Evolutionary conservation across 805 yeast genomes (phyloP), one percentile per base, ranked within the genome.

Genomic region (Metschnikowia chrysomelidarum): DNA sequence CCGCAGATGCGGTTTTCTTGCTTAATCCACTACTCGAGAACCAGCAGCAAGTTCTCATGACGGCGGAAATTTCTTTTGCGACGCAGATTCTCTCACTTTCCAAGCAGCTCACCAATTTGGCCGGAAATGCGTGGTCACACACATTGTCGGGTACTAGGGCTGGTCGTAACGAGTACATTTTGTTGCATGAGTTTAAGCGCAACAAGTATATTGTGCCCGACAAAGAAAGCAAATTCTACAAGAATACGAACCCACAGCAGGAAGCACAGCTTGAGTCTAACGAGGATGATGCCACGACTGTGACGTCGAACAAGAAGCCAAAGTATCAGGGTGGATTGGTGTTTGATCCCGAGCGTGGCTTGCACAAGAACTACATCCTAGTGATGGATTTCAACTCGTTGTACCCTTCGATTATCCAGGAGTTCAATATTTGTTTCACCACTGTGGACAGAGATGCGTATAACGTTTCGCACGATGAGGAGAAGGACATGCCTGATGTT

Each of bases 311-410:
- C 45, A 76, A 78, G 53, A 83, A 81, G 56, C 80, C 87, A 12
- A 85, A 85, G 54, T 87, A 67, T 57, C 86, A 84, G 56, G 96
- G 96, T 70, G 96, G 98, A 57, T 72, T 87, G 46, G 98, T 93
- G 19, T 87, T 93, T 60, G 98, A 93, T 46, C 98, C 98, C 1
- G 96, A 86, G 53, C 87, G 83, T 56, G 98, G 98, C 2, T 67
- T 93, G 25, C 96, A 91, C 56, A 87, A 87, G 55, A 83, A 87
- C 47, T 86, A 82, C 56, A 76, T 88, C 3, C 64, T 93, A 44
- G 98, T 93, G 15, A 89, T 93, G 98, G 98, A 93, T 65, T 93
- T 93, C 80, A 93, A 93, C 64, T 87, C 96, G 31, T 74, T 93
- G 65, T 93, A 93, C 56, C 98, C 98, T 7, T 86, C 96, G 43